Evolutionary conservation across 306 rosid species (phyloP).

Genomic region (Ammopiptanthus mongolicus): DNA sequence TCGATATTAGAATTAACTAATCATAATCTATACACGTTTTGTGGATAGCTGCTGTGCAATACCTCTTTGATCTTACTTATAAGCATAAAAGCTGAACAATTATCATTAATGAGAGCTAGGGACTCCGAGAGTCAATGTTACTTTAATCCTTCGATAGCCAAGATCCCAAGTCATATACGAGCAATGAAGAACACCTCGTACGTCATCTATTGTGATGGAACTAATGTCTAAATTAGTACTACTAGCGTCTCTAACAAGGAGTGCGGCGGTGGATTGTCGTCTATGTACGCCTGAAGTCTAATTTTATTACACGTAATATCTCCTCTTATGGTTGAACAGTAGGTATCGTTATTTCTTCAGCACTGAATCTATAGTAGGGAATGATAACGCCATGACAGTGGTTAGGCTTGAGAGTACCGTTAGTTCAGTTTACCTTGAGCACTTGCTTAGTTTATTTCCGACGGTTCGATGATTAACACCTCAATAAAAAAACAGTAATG

Average conservation of each 20-base stretch:
- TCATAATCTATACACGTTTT: too few relatives aligned
- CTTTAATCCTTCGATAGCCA: neutral
- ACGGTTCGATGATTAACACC: too few relatives aligned
- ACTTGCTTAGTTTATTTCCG: too few relatives aligned
- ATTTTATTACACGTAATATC: neutral
- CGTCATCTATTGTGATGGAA: neutral
- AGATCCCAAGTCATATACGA: neutral
- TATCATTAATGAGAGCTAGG: neutral
- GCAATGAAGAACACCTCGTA: neutral
- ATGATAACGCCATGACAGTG: too few relatives aligned
- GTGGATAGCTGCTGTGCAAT: too few relatives aligned
- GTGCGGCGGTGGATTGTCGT: neutral
- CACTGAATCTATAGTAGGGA: neutral
- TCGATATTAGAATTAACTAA: too few relatives aligned
- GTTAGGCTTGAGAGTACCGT: too few relatives aligned
- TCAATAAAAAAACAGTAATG: too few relatives aligned
- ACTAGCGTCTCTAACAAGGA: neutral
- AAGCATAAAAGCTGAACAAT: neutral
- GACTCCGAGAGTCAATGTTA: neutral
- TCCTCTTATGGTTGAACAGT: neutral
- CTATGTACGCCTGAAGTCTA: neutral
- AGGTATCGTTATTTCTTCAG: neutral
- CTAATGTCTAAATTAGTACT: neutral
- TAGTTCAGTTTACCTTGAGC: too few relatives aligned
- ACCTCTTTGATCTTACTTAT: too few relatives aligned